phyloP scores from a whole-genome alignment of 2,329 filamentous ascomycete genomes.

The Colletotrichum cuscutae region DNA sequence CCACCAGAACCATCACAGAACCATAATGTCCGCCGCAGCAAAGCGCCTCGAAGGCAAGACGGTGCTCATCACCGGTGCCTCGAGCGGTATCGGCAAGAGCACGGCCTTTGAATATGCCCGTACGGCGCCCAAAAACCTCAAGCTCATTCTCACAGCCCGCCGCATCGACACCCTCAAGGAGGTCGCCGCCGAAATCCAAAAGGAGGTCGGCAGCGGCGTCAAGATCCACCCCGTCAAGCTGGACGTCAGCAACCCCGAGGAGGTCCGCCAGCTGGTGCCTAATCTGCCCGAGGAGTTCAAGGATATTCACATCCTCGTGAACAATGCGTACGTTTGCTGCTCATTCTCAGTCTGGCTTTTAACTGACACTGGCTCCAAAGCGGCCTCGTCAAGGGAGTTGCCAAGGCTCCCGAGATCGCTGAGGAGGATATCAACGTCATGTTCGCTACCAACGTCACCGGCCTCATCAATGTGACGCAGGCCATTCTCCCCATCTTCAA shows the following conservation, averaged over 20 bases:
- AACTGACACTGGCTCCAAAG: constrained; percentile 53
- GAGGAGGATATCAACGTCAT: constrained; percentile 86
- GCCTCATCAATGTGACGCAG: constrained; percentile 97
- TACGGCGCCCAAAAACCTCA: constrained; percentile 81
- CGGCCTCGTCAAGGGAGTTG: constrained; percentile 89
- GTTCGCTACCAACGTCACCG: constrained; percentile 94
- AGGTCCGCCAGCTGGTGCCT: constrained; percentile 78
- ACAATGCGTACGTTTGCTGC: constrained; percentile 83
- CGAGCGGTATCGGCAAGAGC: constrained; percentile 87
- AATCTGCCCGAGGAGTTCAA: constrained; percentile 83
- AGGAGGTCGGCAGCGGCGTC: constrained; percentile 82
- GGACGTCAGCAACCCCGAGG: constrained; percentile 84
- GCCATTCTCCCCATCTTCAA: constrained; percentile 86
- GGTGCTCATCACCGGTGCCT: constrained; percentile 89
- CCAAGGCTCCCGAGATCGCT: constrained; percentile 83
- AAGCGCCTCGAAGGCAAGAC: constrained; percentile 95
- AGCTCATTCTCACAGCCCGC: constrained; percentile 89
- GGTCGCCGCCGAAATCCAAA: constrained; percentile 79
- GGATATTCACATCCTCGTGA: constrained; percentile 89
- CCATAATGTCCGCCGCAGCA: constrained; percentile 66
- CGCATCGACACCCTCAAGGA: constrained; percentile 81
- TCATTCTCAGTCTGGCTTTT: background rate
- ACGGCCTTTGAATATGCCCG: constrained; percentile 93
- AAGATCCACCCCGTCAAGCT: constrained; percentile 85
- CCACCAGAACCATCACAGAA: constrained; percentile 35